Evolutionary conservation across 441 rosid genomes (phyloP), one percentile per base, ranked within the genome.

Genomic region (Theobroma grandiflorum): DNA sequence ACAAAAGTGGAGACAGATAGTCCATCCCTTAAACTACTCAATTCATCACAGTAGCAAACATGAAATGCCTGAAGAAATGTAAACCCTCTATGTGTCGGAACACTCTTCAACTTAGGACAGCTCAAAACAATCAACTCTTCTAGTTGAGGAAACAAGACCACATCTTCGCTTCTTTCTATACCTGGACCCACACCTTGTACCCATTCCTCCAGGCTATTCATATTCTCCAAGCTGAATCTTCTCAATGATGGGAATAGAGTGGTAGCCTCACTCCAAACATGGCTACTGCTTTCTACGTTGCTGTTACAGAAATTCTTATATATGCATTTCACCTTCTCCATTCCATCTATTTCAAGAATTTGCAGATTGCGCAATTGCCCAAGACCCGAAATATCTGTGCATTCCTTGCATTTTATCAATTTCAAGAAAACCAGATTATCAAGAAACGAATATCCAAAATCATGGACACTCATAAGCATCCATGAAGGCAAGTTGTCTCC

Each of bases 401-500:
- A 80, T 0, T 22, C 31, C 1, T 6, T 9, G 65, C 84, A 85
- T 8, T 0, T 0, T 7, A 0, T 5, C 20, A 85, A 67, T 12
- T 38, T 65, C 57, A 85, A 15, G 9, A 12, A 20, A 66, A 74
- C 78, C 78, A 85, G 53, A 33, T 78, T 65, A 4, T 55, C 18
- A 0, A 80, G 75, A 35, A 42, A 55, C 38, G 33, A 14, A 10
- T 33, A 33, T 35, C 43, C 14, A 31, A 16, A 55, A 15, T 37
- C 31, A 58, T 11, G 4, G 38, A 26, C 10, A 40, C 6, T 33
- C 49, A 35, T 45, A 42, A 18, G 31, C 71, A 86, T 71, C 88
- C 88, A 85, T 2, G 80, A 38, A 52, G 87, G 85, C 15, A 79
- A 74, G 37, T 59, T 69, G 59, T 43, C 57, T 3, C 88, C 88